A percentile compares a stretch with the other conserved stretches of the same genome.
phyloP scores from a whole-genome alignment of 257 asterid genomes.

The Ilex asprella region DNA sequence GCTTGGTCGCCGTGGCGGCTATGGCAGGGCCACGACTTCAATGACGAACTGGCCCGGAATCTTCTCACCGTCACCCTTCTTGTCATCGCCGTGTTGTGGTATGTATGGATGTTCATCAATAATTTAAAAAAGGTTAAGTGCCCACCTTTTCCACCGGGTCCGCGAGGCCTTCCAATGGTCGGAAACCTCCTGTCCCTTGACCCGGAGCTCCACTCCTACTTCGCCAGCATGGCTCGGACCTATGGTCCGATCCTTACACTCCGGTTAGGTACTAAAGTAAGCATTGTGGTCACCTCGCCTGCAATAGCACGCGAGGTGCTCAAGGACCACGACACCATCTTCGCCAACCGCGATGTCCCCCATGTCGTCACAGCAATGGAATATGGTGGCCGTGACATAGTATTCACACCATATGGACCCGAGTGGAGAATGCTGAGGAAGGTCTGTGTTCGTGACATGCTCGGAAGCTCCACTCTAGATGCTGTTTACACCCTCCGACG shows the following conservation, averaged over 20 bases:
- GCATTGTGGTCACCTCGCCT: slow-evolving; percentile 32
- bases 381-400: slow-evolving; percentile 37
- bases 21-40: neutral
- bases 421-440: slow-evolving; percentile 47
- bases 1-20: neutral
- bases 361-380: slow-evolving; percentile 10
- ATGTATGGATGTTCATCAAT: neutral
- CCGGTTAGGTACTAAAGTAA: slow-evolving; percentile 26
- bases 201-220: slow-evolving; percentile 34
- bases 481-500: slow-evolving; percentile 25
- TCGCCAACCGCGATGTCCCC: slow-evolving; percentile 36
- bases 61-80: neutral
- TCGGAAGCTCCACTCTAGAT: slow-evolving; percentile 27
- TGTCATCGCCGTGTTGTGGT: neutral
- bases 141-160: slow-evolving; percentile 18
- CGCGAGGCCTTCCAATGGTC: slow-evolving; percentile 37
- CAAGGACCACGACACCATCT: slow-evolving; percentile 29
- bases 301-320: slow-evolving; percentile 23
- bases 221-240: slow-evolving; percentile 16
- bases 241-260: slow-evolving; percentile 22
- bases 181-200: slow-evolving; percentile 39
- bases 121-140: too few relatives aligned
- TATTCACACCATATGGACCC: slow-evolving; percentile 32
- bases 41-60: neutral
- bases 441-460: slow-evolving; percentile 38